Base-by-base conservation (phyloP, 139 green algal species). In the Chlorella sp. region DNA sequence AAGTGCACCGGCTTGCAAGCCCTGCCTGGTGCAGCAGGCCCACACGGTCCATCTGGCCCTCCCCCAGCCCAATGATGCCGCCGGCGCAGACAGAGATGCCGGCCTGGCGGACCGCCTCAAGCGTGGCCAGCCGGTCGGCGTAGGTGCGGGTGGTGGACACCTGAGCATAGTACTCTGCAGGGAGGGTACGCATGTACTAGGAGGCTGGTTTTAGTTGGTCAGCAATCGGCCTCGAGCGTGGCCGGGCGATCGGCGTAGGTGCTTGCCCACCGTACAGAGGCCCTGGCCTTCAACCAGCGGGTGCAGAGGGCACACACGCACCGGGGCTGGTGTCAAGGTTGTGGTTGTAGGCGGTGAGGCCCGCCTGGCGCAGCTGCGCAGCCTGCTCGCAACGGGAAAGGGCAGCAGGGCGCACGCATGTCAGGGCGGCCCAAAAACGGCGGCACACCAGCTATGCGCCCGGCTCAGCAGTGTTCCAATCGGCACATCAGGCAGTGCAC, bases 281-380 rank as follows among this genome's bases (percentile, higher is more conserved):
- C n/a, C n/a, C n/a, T n/a, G n/a, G n/a, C n/a, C n/a, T n/a, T n/a
- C n/a, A n/a, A n/a, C n/a, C n/a, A n/a, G n/a, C n/a, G n/a, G n/a
- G n/a, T n/a, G n/a, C n/a, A n/a, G n/a, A n/a, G n/a, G n/a, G n/a
- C n/a, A n/a, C n/a, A n/a, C 54, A 43, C 77, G 32, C 58, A 83
- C 77, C 79, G 3, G 93, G 95, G 60, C 83, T 94, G 58, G 97
- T 99, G 95, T 99, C 97, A 76, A 99, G 91, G 92, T 99, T 99
- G 93, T 99, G 97, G 92, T 99, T 99, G 94, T 99, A 99, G 11
- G 97, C 97, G 13, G 96, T 99, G 22, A 99, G 94, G 8, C 97
- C 97, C 3, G 97, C 97, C 41, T 95, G 80, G 17, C 95, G 92
- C 84, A 99, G 91, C 89, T 98, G 76, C 58, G 75, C 62, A 3